Evolutionary conservation across 352 stramenopile species (phyloP).

Genomic region (Saprolegnia diclina): DNA sequence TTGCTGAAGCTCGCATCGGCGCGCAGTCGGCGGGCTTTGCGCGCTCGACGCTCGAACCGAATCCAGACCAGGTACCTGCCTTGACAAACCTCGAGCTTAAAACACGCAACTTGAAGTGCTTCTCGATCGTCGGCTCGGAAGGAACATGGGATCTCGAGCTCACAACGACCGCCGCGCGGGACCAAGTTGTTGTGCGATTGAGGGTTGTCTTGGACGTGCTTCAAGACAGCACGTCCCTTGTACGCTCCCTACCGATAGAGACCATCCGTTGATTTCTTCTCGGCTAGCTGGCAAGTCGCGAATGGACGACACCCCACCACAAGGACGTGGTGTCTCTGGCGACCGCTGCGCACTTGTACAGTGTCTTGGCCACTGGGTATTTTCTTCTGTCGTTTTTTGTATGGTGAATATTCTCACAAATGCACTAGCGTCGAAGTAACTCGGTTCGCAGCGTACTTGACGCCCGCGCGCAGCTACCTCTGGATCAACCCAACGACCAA

Average conservation of each 20-base stretch:
- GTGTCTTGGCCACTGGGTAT: too few species aligned
- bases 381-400: too few species aligned
- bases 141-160: background rate
- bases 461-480: background rate
- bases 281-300: background rate
- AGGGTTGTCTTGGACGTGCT: constrained; percentile 10
- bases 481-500: background rate
- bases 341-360: too few species aligned
- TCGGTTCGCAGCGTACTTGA: background rate
- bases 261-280: background rate
- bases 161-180: background rate
- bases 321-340: too few species aligned
- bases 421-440: constrained; percentile 4
- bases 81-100: too few species aligned
- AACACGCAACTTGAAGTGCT: constrained; percentile 3
- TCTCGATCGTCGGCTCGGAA: constrained; percentile 18
- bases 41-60: background rate
- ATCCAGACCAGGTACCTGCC: background rate
- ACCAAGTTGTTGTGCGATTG: constrained; percentile 15
- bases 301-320: constrained; percentile 3
- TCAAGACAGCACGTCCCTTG: background rate
- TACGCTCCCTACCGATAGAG: background rate
- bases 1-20: constrained; percentile 7
- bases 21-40: background rate
- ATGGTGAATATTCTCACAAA: too few species aligned